Evolutionary conservation across 1,284 basidiomycete species (phyloP).

Genomic region (Cutaneotrichosporon sp.): DNA sequence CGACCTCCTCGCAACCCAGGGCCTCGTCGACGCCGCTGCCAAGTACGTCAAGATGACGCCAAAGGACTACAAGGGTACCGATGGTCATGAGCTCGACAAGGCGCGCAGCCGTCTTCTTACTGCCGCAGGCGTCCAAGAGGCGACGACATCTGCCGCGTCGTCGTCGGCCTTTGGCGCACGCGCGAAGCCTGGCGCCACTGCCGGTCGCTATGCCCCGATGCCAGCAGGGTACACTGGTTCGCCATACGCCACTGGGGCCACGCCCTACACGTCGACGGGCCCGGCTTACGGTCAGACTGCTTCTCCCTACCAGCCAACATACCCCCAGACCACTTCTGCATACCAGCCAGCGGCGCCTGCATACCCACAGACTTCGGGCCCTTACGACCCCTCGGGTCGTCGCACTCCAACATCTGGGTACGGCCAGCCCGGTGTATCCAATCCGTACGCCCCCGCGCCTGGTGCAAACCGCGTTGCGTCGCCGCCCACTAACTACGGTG

Average conservation of each 20-base stretch:
- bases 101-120: constrained; percentile 54
- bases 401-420: too few relatives aligned
- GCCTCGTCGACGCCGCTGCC: constrained; percentile 75
- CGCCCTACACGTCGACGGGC: neutral
- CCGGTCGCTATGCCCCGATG: constrained; percentile 10
- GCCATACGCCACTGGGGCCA: constrained; percentile 1
- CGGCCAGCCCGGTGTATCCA: neutral
- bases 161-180: constrained; percentile 16
- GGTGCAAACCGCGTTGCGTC: neutral
- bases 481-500: neutral
- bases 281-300: constrained; percentile 2
- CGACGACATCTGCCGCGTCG: constrained; percentile 3
- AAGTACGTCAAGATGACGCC: constrained; percentile 78
- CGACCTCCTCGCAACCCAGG: constrained; percentile 83
- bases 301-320: neutral
- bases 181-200: constrained; percentile 15
- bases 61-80: constrained; percentile 64
- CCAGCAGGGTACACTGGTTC: constrained; percentile 11
- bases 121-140: constrained; percentile 27
- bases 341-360: too few relatives aligned
- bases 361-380: too few relatives aligned
- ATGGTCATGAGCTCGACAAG: constrained; percentile 53
- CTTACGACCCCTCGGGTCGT: too few relatives aligned
- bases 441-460: constrained; percentile 5
- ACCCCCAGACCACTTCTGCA: neutral